Percentiles rank a stretch among this genome's conserved stretches.
Conservation (phyloP, 331 rosid genomes). For the Quercus lobata region DNA sequence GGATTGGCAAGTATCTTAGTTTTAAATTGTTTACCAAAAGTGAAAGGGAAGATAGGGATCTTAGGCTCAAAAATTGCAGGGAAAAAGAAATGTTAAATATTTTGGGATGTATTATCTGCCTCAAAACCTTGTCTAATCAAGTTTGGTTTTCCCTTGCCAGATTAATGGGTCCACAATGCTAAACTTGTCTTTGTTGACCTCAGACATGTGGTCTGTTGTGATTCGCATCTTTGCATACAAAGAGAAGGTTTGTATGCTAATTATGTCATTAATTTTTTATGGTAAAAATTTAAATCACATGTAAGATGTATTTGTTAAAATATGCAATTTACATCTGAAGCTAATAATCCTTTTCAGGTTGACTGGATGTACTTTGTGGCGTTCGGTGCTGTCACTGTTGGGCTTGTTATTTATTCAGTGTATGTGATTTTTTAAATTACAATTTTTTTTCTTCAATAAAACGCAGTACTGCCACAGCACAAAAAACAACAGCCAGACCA, state of each 20-base stretch:
- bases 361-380: conserved; percentile 95
- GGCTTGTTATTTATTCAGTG: conserved; percentile 85
- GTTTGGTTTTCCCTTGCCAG: conserved; percentile 44
- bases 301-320: neutral
- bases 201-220: conserved; percentile 98
- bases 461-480: too few species aligned
- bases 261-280: neutral
- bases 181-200: conserved; percentile 86
- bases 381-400: conserved; percentile 62
- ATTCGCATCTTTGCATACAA: conserved; percentile 87
- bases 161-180: conserved; percentile 88
- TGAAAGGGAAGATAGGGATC: neutral
- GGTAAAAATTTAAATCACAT: neutral
- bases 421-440: conserved; percentile 27
- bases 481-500: too few species aligned
- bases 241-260: conserved; percentile 59
- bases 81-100: neutral
- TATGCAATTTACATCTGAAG: conserved; percentile 12
- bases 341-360: conserved; percentile 52
- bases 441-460: neutral
- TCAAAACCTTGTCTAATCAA: neutral
- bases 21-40: neutral
- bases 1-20: neutral
- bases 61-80: neutral
- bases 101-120: neutral